Evolutionary conservation across 768 basidiomycete species (phyloP), one percentile per base, ranked within the genome.

Genomic region (Lentinula lateritia): DNA sequence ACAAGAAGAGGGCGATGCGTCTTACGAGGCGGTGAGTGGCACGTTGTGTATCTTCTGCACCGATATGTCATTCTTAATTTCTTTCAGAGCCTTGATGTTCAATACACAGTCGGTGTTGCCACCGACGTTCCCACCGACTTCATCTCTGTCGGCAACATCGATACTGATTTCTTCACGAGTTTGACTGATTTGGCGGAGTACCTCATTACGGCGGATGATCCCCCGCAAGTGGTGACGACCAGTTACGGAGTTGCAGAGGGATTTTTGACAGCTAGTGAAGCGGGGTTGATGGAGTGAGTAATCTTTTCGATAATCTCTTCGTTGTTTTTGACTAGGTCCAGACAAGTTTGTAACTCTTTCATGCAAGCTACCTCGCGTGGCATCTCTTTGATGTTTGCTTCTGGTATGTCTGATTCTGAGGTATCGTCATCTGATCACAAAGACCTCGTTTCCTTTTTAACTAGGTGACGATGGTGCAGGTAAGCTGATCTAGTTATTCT

Each of bases 171-270:
- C 34, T 52, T 63, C 16, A 61, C 50, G n/a, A 64, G 66, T 15
- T 62, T 67, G 52, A 48, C 64, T 32, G 53, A 56, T 61, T 16
- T 61, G 16, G 42, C 43, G 20, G 36, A 61, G 10, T 39, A 28
- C 18, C 53, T 61, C n/a, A 52, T 39, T 42, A 39, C 52, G 4
- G 53, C 12, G 32, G 23, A 53, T 34, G 16, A 39, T 20, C 61
- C 61, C 1, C 78, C 80, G 5, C 79, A 79, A 66, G 75, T 78
- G 0, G 78, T 83, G n/a, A 76, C 79, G 0, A 83, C 77, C 0
- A 79, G 77, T 61, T 83, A 83, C 63, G 76, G 71, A 1, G 78
- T 81, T 23, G 52, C 66, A 5, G 65, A 66, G 73, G 72, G 78
- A 42, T 81, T 82, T 48, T 77, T 80, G 58, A 74, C 77, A 13